A percentile compares a stretch with the other conserved stretches of the same genome.
These are phyloP conservation scores for Thecaphora thlaspeos DNA, from an alignment of 1,284 basidiomycete genomes.

Conservation along the genomic window DNA sequence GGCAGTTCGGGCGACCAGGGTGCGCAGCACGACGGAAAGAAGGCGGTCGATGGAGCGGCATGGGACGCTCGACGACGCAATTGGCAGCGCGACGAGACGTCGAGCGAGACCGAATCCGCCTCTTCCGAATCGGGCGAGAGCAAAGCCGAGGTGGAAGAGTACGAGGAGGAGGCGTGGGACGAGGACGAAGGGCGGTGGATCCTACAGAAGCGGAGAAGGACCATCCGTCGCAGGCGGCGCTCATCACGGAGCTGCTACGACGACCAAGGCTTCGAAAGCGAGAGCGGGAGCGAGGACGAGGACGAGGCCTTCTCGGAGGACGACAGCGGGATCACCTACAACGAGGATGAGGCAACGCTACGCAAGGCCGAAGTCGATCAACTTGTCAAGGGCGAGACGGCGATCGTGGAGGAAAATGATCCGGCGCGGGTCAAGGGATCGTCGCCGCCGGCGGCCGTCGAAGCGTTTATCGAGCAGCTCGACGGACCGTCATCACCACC, in stretches of 20 bases:
- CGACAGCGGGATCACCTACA: conserved; percentile 26
- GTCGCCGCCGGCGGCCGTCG: no score
- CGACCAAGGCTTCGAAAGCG: conserved; percentile 7
- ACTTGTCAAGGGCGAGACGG: not conserved
- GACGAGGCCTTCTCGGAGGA: conserved; percentile 15
- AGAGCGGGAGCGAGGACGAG: conserved; percentile 4
- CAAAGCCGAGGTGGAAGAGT: conserved; percentile 15
- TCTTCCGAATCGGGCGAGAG: not conserved
- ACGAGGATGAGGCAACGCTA: conserved; percentile 5
- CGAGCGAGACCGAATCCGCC: conserved; percentile 1
- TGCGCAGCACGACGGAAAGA: not conserved
- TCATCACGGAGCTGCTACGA: conserved; percentile 14
- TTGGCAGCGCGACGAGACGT: no score
- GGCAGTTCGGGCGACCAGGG: not conserved
- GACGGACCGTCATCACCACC: no score
- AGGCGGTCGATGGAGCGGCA: conserved; percentile 12
- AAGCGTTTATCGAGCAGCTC: no score
- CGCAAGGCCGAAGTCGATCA: not conserved
- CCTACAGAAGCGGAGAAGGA: conserved; percentile 18
- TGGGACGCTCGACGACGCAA: conserved; percentile 3
- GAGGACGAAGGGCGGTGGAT: conserved; percentile 23
- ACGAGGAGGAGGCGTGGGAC: conserved; percentile 25
- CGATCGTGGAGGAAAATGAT: conserved; percentile 1
- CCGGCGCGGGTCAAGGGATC: not conserved
- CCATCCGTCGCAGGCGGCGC: conserved; percentile 3